These are phyloP conservation scores for Diatrype stigma DNA, from an alignment of 2,329 filamentous ascomycete genomes.

Conservation along the genomic window DNA sequence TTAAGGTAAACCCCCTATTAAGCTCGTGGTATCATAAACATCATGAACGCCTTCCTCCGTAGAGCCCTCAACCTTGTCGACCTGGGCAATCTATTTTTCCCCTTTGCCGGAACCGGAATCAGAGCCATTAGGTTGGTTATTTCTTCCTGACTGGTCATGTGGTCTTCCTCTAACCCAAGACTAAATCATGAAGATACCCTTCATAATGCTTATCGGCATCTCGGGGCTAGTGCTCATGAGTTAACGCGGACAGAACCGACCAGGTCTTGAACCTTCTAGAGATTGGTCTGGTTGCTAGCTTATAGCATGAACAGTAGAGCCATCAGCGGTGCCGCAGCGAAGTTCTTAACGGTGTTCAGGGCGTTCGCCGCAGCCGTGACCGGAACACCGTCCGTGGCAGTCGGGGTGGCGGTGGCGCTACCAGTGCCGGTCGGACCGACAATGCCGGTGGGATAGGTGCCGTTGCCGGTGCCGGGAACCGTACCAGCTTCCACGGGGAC, in stretches of 20 bases:
- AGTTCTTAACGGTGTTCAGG: conserved; percentile 11
- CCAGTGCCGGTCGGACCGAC: conserved; percentile 9
- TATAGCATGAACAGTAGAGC: conserved; percentile 19
- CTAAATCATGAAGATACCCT: no score
- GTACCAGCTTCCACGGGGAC: conserved; percentile 20
- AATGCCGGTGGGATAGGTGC: conserved; percentile 4
- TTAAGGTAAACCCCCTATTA: background rate
- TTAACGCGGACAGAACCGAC: no score
- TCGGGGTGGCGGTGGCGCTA: conserved; percentile 2
- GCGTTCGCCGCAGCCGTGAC: conserved; percentile 2
- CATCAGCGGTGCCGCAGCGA: conserved; percentile 17
- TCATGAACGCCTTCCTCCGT: background rate
- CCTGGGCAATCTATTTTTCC: no score
- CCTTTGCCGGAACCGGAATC: no score
- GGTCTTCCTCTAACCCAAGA: no score
- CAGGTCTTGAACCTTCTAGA: background rate
- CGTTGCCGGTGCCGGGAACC: conserved; percentile 9
- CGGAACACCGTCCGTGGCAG: conserved; percentile 1
- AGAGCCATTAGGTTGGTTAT: no score
- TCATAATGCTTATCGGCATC: no score
- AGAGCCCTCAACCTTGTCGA: no score
- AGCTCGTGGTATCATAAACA: background rate
- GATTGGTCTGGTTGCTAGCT: background rate
- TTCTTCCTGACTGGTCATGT: no score
- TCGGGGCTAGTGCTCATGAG: no score